Evolutionary conservation across 805 yeast species (phyloP), one percentile per base, ranked within the genome.

Genomic region (Alloascoidea africana): DNA sequence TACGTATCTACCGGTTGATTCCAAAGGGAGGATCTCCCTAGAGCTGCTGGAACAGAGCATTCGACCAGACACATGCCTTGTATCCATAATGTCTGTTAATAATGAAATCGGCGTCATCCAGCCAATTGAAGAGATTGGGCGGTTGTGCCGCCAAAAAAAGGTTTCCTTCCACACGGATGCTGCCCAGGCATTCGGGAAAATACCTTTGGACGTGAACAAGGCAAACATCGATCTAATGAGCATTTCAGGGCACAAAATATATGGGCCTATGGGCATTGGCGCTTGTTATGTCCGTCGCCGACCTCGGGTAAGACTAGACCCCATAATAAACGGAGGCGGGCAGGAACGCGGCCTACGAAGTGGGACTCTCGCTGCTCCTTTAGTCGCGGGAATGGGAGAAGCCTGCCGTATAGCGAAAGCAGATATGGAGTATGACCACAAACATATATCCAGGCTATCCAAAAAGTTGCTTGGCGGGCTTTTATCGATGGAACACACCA

Each of bases 211-310:
- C 54, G 98, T 91, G 44, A 86, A 91, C 63, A 81, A 79, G 49
- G 73, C 76, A 77, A 87, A 91, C 57, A 83, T 91, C 48, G 98
- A 91, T 59, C 62, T 89, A 46, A 65, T 91, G 77, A 85, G 96
- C 16, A 81, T 91, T 43, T 84, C 96, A 1, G 87, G 95, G 2
- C 98, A 91, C 62, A 91, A 91, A 63, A 78, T 91, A 44, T 91
- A 91, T 59, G 98, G 98, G 4, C 98, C 98, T 47, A 91, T 79
- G 73, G 98, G 98, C 44, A 73, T 86, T 42, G 98, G 98, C 51
- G 98, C 98, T 5, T 67, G 87, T 48, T 91, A 71, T 53, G 89
- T 91, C 32, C 77, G 98, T 62, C 82, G 98, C 68, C 79, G 98
- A 60, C 98, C 98, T 44, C 78, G 98, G 62, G 98, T 91, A 36